Conservation (phyloP, 1,284 basidiomycete genomes). For the Marasmius fiardii region DNA sequence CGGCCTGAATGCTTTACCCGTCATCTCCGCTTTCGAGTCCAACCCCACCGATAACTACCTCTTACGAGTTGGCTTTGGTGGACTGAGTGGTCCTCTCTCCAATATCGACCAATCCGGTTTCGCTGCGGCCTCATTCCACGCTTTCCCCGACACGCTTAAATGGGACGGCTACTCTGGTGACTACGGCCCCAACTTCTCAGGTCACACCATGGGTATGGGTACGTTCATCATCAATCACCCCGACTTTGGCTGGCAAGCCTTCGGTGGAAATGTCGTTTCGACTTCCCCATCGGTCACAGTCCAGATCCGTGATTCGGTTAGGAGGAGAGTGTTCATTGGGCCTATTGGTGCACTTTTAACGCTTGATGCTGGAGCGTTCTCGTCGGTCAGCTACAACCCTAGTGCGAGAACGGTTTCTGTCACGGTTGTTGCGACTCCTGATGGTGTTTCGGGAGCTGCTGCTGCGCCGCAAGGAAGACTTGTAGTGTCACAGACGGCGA, state of each 20-base stretch:
- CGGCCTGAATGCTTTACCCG: slow-evolving; percentile 53
- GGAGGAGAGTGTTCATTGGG: slow-evolving; percentile 50
- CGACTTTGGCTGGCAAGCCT: slow-evolving; percentile 61
- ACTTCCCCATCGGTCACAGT: slow-evolving; percentile 40
- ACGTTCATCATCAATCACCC: slow-evolving; percentile 53
- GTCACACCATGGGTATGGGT: slow-evolving; percentile 51
- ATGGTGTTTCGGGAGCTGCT: background rate
- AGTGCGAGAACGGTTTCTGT: background rate
- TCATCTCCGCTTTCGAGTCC: slow-evolving; percentile 47
- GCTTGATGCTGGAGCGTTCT: slow-evolving; percentile 55
- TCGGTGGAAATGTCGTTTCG: slow-evolving; percentile 46
- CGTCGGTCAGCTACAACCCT: background rate
- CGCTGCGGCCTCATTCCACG: slow-evolving; percentile 57
- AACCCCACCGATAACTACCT: slow-evolving; percentile 49
- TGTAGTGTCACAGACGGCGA: background rate
- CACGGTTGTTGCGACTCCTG: background rate
- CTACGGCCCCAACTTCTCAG: slow-evolving; percentile 60
- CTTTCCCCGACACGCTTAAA: slow-evolving; percentile 52
- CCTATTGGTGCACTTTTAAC: slow-evolving; percentile 44
- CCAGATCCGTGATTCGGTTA: slow-evolving; percentile 43
- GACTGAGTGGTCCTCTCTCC: slow-evolving; percentile 48
- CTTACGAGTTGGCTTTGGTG: slow-evolving; percentile 50
- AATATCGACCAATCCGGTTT: slow-evolving; percentile 58
- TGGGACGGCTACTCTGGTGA: slow-evolving; percentile 62
- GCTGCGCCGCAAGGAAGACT: background rate